Conservation (phyloP, 345 rosid species). For the Combretum micranthum region DNA sequence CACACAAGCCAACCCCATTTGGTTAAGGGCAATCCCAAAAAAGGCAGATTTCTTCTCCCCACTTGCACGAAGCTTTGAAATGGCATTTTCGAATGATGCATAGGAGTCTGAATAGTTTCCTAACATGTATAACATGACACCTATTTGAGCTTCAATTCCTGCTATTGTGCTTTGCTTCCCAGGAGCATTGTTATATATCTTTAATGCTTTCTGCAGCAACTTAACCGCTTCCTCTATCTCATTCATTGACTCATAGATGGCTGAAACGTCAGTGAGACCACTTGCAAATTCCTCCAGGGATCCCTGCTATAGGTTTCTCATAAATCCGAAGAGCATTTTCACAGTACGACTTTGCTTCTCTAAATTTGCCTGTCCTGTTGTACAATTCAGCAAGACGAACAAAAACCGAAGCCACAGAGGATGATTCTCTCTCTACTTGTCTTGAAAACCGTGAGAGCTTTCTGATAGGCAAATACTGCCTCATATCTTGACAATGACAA, state of each 20-base stretch:
- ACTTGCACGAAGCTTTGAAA: conserved; percentile 55
- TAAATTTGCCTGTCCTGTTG: conserved; percentile 67
- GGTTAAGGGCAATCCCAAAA: conserved; percentile 85
- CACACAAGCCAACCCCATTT: conserved; percentile 89
- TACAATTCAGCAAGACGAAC: conserved; percentile 84
- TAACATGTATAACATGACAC: conserved; percentile 81
- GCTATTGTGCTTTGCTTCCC: conserved; percentile 73
- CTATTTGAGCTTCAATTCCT: conserved; percentile 93
- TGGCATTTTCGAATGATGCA: conserved; percentile 49
- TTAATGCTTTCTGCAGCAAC: conserved; percentile 71
- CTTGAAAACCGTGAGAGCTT: conserved; percentile 72
- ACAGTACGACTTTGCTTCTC: conserved; percentile 77
- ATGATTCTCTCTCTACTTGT: conserved; percentile 74
- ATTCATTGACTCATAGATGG: conserved; percentile 83
- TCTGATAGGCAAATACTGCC: conserved; percentile 80
- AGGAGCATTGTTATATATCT: conserved; percentile 56
- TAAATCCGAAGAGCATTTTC: conserved; percentile 83
- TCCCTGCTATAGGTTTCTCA: conserved; percentile 50
- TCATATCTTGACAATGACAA: conserved; percentile 76
- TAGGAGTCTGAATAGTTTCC: conserved; percentile 77
- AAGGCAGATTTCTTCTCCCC: conserved; percentile 82
- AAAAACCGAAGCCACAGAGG: conserved; percentile 77
- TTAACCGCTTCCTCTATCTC: conserved; percentile 65
- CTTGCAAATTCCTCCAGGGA: conserved; percentile 78
- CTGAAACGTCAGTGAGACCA: conserved; percentile 77